Evolutionary conservation across 345 rosid genomes (phyloP).

Genomic region (Citrus maxima): DNA sequence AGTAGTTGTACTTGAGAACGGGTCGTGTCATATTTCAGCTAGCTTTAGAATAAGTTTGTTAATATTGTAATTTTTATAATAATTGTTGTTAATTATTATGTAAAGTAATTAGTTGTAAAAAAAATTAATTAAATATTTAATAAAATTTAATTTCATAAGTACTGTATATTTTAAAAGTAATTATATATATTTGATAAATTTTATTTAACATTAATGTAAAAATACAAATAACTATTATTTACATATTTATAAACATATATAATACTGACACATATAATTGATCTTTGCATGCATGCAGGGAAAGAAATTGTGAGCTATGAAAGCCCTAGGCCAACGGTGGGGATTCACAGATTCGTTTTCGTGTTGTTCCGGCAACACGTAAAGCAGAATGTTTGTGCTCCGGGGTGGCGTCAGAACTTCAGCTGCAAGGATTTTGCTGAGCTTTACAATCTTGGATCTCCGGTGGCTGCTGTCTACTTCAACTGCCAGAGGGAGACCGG

Average conservation of each 20-base stretch:
- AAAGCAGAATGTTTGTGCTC: constrained; percentile 79
- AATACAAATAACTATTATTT: too few species aligned
- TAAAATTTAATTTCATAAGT: too few species aligned
- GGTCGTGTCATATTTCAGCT: not conserved
- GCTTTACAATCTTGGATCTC: constrained; percentile 77
- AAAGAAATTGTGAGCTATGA: constrained; percentile 74
- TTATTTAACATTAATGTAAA: too few species aligned
- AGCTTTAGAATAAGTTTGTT: not conserved
- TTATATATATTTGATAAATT: too few species aligned
- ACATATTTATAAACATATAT: too few species aligned
- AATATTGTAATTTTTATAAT: too few species aligned
- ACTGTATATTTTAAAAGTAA: too few species aligned
- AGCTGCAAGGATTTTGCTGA: constrained; percentile 78
- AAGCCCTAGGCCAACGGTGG: constrained; percentile 67
- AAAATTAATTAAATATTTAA: too few species aligned
- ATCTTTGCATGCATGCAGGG: constrained; percentile 30
- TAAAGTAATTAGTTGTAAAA: too few species aligned
- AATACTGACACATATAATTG: too few species aligned
- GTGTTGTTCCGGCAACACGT: constrained; percentile 74
- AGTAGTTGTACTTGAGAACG: too few species aligned
- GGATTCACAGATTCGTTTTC: constrained; percentile 70
- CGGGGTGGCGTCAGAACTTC: constrained; percentile 91
- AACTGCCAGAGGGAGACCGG: constrained; percentile 88
- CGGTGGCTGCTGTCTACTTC: constrained; percentile 73
- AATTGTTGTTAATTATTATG: fast-evolving